Percentiles rank a stretch among this genome's conserved stretches.
These are phyloP conservation scores for Pichia paraexigua DNA, from an alignment of 805 yeast genomes.

Conservation along the genomic window DNA sequence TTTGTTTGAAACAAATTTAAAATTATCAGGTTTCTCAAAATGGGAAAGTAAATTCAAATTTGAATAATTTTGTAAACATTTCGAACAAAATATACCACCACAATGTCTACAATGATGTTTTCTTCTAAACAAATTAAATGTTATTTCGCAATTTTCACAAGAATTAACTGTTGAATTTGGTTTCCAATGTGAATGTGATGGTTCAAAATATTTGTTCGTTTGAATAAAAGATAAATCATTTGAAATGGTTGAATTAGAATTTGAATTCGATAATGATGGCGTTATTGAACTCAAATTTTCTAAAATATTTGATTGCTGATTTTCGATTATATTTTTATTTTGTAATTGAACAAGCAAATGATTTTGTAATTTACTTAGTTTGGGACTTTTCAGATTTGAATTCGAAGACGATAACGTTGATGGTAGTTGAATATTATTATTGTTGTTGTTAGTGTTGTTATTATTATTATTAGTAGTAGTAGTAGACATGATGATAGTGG, in stretches of 20 bases:
- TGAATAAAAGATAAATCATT: not conserved
- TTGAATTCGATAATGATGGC: slow-evolving; percentile 2
- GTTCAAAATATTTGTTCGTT: slow-evolving; percentile 27
- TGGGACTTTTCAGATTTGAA: not conserved
- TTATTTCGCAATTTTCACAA: slow-evolving; percentile 29
- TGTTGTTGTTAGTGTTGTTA: no score
- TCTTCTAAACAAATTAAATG: slow-evolving; percentile 25
- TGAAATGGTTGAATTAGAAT: not conserved
- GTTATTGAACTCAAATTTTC: not conserved
- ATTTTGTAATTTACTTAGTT: slow-evolving; percentile 1
- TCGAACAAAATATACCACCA: slow-evolving; percentile 38
- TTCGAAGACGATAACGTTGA: not conserved
- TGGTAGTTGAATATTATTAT: no score
- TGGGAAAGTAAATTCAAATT: slow-evolving; percentile 29
- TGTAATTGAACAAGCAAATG: slow-evolving; percentile 1
- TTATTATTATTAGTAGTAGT: no score
- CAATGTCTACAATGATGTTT: slow-evolving; percentile 48
- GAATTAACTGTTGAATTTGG: slow-evolving; percentile 32
- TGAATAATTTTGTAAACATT: slow-evolving; percentile 25
- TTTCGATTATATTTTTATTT: not conserved
- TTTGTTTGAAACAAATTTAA: not conserved
- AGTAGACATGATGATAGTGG: no score
- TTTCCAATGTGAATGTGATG: slow-evolving; percentile 47
- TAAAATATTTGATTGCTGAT: not conserved
- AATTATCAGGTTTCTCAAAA: slow-evolving; percentile 24